Evolutionary conservation across 257 asterid genomes (phyloP).

Genomic region (Euphrasia confusa): DNA sequence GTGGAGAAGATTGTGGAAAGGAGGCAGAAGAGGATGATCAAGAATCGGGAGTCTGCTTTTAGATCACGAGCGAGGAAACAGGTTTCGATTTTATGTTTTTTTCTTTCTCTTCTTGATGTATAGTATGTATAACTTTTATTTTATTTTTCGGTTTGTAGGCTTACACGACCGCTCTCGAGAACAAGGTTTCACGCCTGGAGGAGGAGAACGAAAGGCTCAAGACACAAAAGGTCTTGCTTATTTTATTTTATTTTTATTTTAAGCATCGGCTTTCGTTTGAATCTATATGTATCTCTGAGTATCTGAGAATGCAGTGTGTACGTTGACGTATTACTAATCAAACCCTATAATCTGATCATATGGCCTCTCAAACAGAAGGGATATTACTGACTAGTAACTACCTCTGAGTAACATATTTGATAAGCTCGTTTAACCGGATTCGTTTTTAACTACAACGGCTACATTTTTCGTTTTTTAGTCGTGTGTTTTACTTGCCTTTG

Average conservation of each 20-base stretch:
- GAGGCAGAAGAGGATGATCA: constrained; percentile 95
- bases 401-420: no score
- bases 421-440: constrained; percentile 20
- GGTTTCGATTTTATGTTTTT: constrained; percentile 32
- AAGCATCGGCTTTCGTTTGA: no score
- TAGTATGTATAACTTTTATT: constrained; percentile 13
- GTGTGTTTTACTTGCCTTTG: neutral
- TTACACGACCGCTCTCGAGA: constrained; percentile 88
- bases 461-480: neutral
- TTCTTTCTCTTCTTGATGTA: neutral
- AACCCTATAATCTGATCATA: no score
- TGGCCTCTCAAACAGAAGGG: no score
- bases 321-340: no score
- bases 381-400: no score
- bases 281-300: no score
- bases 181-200: constrained; percentile 77
- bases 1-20: constrained; percentile 72
- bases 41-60: constrained; percentile 93
- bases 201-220: constrained; percentile 88
- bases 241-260: no score
- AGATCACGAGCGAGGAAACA: constrained; percentile 94
- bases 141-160: constrained; percentile 45
- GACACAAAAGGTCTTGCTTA: constrained; percentile 52
- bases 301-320: no score
- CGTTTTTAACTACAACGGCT: neutral